These are phyloP conservation scores for Tricladium varicosporioides DNA, from an alignment of 2,329 filamentous ascomycete genomes.

Conservation along the genomic window DNA sequence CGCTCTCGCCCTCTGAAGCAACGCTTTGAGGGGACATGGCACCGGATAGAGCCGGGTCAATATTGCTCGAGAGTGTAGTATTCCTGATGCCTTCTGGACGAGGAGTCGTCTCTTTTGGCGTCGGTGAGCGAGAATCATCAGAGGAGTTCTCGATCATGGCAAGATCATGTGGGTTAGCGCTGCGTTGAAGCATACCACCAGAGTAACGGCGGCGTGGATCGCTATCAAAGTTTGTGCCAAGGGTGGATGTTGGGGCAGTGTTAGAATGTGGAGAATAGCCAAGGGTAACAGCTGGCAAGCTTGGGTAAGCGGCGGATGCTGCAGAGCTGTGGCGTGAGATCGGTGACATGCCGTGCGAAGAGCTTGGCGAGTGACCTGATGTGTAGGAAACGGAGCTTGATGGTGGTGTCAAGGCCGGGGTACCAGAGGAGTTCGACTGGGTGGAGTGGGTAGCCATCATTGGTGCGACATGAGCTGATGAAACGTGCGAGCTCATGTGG, in stretches of 20 bases:
- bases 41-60: conserved; percentile 34
- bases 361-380: conserved; percentile 72
- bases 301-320: conserved; percentile 69
- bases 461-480: conserved; percentile 46
- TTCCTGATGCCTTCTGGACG: conserved; percentile 42
- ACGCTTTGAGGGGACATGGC: conserved; percentile 52
- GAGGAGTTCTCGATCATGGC: conserved; percentile 31
- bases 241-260: conserved; percentile 63
- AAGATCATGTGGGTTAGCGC: conserved; percentile 42
- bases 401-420: conserved; percentile 73
- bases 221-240: conserved; percentile 65
- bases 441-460: conserved; percentile 62
- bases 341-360: conserved; percentile 67
- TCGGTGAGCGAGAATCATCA: conserved; percentile 26
- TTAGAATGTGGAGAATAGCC: conserved; percentile 68
- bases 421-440: conserved; percentile 51
- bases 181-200: conserved; percentile 64
- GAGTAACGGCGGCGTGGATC: conserved; percentile 65
- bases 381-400: conserved; percentile 75
- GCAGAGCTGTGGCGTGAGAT: conserved; percentile 58
- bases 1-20: conserved; percentile 51
- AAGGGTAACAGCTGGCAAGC: conserved; percentile 66
- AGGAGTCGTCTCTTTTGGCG: conserved; percentile 29
- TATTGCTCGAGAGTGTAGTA: conserved; percentile 31
- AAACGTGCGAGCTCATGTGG: conserved; percentile 34